These are phyloP conservation scores for Leccinum variicolor DNA, from an alignment of 768 basidiomycete genomes.

Conservation along the genomic window DNA sequence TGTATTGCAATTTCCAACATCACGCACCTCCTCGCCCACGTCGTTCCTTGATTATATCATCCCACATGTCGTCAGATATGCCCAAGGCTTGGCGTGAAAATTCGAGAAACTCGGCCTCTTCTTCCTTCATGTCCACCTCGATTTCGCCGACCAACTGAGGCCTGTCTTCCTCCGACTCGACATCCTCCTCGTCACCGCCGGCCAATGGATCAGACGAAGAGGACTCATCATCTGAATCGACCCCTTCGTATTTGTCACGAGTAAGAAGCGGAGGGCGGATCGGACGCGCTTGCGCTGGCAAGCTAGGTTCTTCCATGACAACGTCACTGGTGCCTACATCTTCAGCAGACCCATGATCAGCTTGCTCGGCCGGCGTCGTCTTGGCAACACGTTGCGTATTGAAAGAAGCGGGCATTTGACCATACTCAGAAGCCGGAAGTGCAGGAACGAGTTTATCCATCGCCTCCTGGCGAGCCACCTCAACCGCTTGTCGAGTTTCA, in stretches of 20 bases:
- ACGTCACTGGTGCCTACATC: slow-evolving; percentile 5
- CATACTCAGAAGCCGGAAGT: slow-evolving; percentile 82
- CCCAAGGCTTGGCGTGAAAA: slow-evolving; percentile 93
- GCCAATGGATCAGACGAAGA: slow-evolving; percentile 53
- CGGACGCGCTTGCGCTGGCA: slow-evolving; percentile 35
- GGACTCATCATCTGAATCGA: slow-evolving; percentile 87
- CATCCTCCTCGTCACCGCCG: slow-evolving; percentile 43
- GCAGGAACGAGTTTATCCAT: slow-evolving; percentile 82
- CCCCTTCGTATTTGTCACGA: slow-evolving; percentile 87
- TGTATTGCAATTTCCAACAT: background rate
- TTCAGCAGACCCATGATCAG: slow-evolving; percentile 22
- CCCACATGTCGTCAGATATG: slow-evolving; percentile 86
- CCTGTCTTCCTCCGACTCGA: slow-evolving; percentile 74
- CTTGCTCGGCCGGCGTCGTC: slow-evolving; percentile 40
- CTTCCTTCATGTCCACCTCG: slow-evolving; percentile 89
- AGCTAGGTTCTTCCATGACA: background rate
- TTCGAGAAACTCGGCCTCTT: slow-evolving; percentile 92
- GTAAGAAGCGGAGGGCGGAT: slow-evolving; percentile 78
- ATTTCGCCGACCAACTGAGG: slow-evolving; percentile 82
- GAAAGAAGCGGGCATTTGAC: slow-evolving; percentile 75
- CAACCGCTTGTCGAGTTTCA: slow-evolving; percentile 26
- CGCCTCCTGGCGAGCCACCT: slow-evolving; percentile 51
- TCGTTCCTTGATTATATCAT: slow-evolving; percentile 78
- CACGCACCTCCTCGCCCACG: slow-evolving; percentile 75
- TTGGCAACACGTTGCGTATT: slow-evolving; percentile 68